Evolutionary conservation across 1,284 basidiomycete genomes (phyloP).

Genomic region (Ceratobasidium sp.): DNA sequence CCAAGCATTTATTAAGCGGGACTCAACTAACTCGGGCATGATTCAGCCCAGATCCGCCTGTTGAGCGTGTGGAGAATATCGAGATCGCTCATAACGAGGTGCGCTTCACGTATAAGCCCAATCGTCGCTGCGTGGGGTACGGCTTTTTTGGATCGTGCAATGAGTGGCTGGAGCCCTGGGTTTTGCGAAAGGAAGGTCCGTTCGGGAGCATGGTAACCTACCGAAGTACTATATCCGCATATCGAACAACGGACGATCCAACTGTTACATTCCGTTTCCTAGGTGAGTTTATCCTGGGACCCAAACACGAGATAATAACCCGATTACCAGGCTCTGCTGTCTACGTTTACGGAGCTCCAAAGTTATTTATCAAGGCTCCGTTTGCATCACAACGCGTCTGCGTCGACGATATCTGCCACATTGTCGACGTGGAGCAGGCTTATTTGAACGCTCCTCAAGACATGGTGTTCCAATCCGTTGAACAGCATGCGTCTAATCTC

Average conservation of each 20-base stretch:
- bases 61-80: not conserved
- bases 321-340: constrained; percentile 10
- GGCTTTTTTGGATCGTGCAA: not conserved
- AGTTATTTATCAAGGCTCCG: constrained; percentile 16
- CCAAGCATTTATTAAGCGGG: not conserved
- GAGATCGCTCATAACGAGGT: constrained; percentile 1
- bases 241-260: constrained; percentile 21
- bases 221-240: constrained; percentile 20
- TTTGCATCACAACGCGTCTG: constrained; percentile 10
- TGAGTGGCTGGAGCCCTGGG: constrained; percentile 29
- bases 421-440: constrained; percentile 16
- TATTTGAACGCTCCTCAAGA: not conserved
- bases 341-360: constrained; percentile 12
- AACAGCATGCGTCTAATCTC: not conserved
- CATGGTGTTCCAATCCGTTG: no score
- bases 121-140: constrained; percentile 17
- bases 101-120: constrained; percentile 11
- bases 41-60: constrained; percentile 12
- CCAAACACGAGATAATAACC: not conserved
- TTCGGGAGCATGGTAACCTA: constrained; percentile 1
- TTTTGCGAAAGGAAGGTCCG: constrained; percentile 18
- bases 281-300: not conserved
- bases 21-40: not conserved
- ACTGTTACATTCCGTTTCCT: constrained; percentile 9
- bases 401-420: not conserved